These are phyloP conservation scores for Cymbidium sinense DNA, from an alignment of 106 monocot species.

Conservation along the genomic window DNA sequence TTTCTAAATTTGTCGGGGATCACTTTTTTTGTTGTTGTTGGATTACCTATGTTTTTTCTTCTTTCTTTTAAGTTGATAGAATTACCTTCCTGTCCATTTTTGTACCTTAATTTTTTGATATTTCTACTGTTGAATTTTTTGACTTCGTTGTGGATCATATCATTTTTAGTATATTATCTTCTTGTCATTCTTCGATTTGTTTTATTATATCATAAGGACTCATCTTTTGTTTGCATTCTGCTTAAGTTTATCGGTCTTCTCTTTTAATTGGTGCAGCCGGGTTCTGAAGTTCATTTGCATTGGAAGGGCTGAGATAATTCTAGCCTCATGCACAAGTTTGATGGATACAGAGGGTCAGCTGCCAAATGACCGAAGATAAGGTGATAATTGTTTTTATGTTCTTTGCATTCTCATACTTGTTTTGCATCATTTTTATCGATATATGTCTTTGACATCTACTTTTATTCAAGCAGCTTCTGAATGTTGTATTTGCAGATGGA, in stretches of 20 bases:
- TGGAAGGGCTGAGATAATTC: constrained; percentile 86
- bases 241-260: not conserved
- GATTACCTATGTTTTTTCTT: too few relatives aligned
- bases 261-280: constrained; percentile 14
- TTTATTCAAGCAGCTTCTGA: not conserved
- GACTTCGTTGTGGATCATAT: not conserved
- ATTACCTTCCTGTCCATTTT: not conserved
- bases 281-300: too few relatives aligned
- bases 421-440: not conserved
- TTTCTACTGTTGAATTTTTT: not conserved
- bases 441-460: not conserved
- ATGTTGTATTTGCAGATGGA: constrained; percentile 27
- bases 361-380: too few relatives aligned
- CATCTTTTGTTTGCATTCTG: not conserved
- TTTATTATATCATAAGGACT: not conserved
- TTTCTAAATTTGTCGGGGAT: too few relatives aligned
- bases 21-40: too few relatives aligned
- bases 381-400: constrained; percentile 15
- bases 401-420: not conserved
- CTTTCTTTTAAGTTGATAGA: not conserved
- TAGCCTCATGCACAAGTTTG: constrained; percentile 57
- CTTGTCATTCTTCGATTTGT: not conserved
- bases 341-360: too few relatives aligned
- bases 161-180: not conserved
- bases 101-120: not conserved